Evolutionary conservation across 345 rosid species (phyloP), one percentile per base, ranked within the genome.

Genomic region (Camelina laxa): DNA sequence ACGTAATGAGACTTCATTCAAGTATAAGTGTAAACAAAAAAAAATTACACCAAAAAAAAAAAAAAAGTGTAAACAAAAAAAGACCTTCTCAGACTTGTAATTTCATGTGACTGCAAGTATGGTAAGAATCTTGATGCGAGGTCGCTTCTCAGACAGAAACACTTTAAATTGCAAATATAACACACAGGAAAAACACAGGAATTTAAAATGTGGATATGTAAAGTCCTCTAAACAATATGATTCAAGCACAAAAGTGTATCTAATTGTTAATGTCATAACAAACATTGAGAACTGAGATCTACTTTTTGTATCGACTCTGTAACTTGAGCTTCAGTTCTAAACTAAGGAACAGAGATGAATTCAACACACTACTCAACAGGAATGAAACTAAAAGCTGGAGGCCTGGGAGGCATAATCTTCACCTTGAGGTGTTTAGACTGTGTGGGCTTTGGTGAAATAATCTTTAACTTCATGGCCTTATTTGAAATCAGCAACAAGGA

Each of bases 331-430:
- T 14, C 19, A 27, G 3, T 55, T 59, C 13, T 62, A 22, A 61
- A 41, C 50, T 20, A 38, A 61, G 4, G 7, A 41, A 22, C 14
- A 5, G 9, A 62, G 4, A 15, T 42, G 24, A 47, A 19, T 10
- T n/a, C 16, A 27, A 65, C 44, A 65, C 44, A 6, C 44, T 48
- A 65, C 12, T 27, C 10, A 30, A n/a, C 54, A 27, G 0, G 6
- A 44, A 63, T 21, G 38, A 63, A 63, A 27, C 39, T 45, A 5
- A 39, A 44, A 63, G 10, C 54, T 49, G 70, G 70, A 51, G 60
- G 47, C 44, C 20, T 51, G 12, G 48, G 49, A 51, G 49, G 39
- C 2, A 41, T 19, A 27, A 42, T 44, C 56, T 57, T 69, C 31
- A 69, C 17, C 30, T 41, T 69, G 9, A 54, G 1, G 17, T 41